Base-by-base conservation (phyloP, 2,329 filamentous ascomycete genomes). In the Diaporthe citriasiana region DNA sequence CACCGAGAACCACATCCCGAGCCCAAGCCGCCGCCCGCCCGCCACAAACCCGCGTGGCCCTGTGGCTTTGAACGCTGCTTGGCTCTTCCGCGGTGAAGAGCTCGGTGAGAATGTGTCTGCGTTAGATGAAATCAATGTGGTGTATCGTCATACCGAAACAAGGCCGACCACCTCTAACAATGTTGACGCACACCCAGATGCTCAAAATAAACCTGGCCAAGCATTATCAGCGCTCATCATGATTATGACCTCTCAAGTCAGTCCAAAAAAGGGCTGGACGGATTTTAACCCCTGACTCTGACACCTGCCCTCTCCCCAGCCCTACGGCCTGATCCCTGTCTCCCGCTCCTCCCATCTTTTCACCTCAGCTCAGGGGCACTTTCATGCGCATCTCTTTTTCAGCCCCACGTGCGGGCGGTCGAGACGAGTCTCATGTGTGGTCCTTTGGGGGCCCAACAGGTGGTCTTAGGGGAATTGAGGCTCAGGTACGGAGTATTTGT, bases 261-360 rank as follows among this genome's bases (percentile, higher is more conserved):
- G 5, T 38, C 45, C 47, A 30, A 22, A 53, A 68, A 40, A 53
- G 63, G 63, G 47, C 63, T 68, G 63, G 33, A 40, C 15, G 63
- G 63, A 53, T 50, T 15, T 50, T 12, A 22, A 22, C 63, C 63
- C 63, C 63, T 68, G 63, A 68, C 50, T 47, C 63, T 51, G 47
- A 53, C 63, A 27, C 63, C 33, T 38, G 63, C 5, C 38, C 33
- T 9, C 33, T 42, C 40, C 40, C 57, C 68, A 71, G 69, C 69
- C 69, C 69, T 71, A 71, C 13, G 69, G 33, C 69, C 19, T 50
- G 66, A 59, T 60, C 55, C 69, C 42, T 71, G 69, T 10, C 33
- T 71, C 40, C 50, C 66, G 53, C 51, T 57, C 51, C 51, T 57
- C 60, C 42, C 27, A 56, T 35, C 38, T 45, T 25, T 27, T 33